Evolutionary conservation across 2,329 filamentous ascomycete species (phyloP), one percentile per base, ranked within the genome.

Genomic region (Simplicillium aogashimaense): DNA sequence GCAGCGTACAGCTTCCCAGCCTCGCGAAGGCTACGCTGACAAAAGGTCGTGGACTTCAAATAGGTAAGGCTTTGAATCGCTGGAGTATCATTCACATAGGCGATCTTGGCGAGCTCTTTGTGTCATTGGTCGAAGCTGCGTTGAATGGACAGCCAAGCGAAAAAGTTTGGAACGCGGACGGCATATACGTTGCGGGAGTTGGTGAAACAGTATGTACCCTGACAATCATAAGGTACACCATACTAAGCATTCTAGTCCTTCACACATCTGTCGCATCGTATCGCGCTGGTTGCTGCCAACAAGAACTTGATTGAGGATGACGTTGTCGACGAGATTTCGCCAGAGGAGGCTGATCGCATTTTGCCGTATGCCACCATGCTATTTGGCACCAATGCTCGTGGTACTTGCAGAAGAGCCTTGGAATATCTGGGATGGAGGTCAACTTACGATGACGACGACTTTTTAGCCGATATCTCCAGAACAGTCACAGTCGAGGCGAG

Each of bases 1-100:
- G 61, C 12, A 67, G 63, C 41, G 53, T 66, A 4, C 64, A 69
- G 44, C 53, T 66, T 29, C 65, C 64, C 2, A 51, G 57, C 12
- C 53, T 68, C 1, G 50, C 53, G 3, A 47, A 51, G 17, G 53
- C 51, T 6, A 59, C 61, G 0, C 42, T 68, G 4, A 42, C 60
- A 45, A 43, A 52, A 3, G 52, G 55, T 0, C 50, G 52, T n/a
- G 57, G 52, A 9, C 47, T 64, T 1, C 50, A 49, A 38, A 49
- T 63, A 8, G 59, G 59, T 10, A 47, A 52, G 33, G 62, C 63
- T 2, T 38, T 54, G 32, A 58, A 49, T 25, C 42, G 50, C 9
- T 65, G 62, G 62, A 53, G 56, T 9, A 57, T 57, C 15, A 49
- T 65, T 5, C 59, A 65, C 34, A 46, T 65, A 11, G 37, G 45